Evolutionary conservation across 495 filamentous ascomycete genomes (phyloP).

Genomic region (Rhypophila decipiens): DNA sequence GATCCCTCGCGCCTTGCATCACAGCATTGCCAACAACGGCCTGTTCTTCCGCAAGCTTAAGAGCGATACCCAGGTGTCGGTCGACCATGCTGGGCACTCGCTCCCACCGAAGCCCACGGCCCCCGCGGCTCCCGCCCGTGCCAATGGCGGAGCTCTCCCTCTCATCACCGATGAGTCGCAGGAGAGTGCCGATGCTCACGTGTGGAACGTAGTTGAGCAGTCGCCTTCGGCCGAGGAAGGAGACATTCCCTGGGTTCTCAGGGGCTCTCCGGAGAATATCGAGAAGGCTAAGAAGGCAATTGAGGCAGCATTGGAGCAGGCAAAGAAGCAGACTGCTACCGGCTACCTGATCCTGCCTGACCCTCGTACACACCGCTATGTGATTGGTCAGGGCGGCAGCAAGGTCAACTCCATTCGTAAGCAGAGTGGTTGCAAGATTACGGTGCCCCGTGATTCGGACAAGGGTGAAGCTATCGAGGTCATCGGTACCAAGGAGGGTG

Average conservation of each 20-base stretch:
- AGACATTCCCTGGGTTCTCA: slow-evolving; percentile 88
- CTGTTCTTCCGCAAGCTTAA: slow-evolving; percentile 83
- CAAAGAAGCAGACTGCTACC: slow-evolving; percentile 61
- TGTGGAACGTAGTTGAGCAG: slow-evolving; percentile 71
- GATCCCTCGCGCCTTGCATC: slow-evolving; percentile 74
- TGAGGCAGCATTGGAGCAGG: slow-evolving; percentile 61
- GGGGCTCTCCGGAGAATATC: slow-evolving; percentile 67
- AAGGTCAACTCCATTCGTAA: slow-evolving; percentile 90
- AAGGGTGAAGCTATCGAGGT: slow-evolving; percentile 84
- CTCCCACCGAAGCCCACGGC: slow-evolving; percentile 59
- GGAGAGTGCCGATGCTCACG: slow-evolving; percentile 55
- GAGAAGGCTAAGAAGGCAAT: slow-evolving; percentile 70
- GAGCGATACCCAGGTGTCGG: slow-evolving; percentile 75
- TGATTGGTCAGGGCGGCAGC: slow-evolving; percentile 82
- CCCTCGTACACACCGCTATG: slow-evolving; percentile 78
- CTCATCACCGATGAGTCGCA: slow-evolving; percentile 81
- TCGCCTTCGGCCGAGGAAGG: slow-evolving; percentile 53
- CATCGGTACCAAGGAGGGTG: slow-evolving; percentile 65
- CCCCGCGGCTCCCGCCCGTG: slow-evolving; percentile 32
- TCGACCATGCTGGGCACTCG: slow-evolving; percentile 78
- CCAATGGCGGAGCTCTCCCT: slow-evolving; percentile 59
- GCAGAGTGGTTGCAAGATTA: slow-evolving; percentile 87
- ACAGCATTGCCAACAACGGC: slow-evolving; percentile 79
- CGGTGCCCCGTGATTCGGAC: slow-evolving; percentile 75
- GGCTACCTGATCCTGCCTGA: slow-evolving; percentile 90